A percentile compares a stretch with the other conserved stretches of the same genome.
Evolutionary conservation across 2,329 filamentous ascomycete genomes (phyloP).

Genomic region (Onygenales sp.): DNA sequence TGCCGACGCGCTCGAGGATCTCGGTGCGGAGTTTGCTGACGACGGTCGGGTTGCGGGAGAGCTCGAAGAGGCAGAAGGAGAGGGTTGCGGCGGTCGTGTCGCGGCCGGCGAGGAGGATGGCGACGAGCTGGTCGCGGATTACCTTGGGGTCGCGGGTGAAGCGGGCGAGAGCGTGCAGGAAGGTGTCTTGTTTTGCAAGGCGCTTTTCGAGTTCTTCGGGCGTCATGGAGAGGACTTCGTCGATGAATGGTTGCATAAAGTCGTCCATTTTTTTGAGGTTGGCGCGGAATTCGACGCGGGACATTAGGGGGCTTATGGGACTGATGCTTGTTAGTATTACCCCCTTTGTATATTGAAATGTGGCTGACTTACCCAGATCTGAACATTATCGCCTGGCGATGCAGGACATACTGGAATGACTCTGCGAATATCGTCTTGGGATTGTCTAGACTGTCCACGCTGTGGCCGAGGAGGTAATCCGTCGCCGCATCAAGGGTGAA

Average conservation of each 20-base stretch:
- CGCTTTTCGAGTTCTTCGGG: slow-evolving; percentile 64
- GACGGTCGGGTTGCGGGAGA: slow-evolving; percentile 59
- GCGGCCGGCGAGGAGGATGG: slow-evolving; percentile 67
- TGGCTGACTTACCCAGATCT: slow-evolving; percentile 45
- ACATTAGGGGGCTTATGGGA: slow-evolving; percentile 53
- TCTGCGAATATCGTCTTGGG: slow-evolving; percentile 65
- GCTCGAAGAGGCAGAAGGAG: slow-evolving; percentile 74
- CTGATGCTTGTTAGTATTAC: slow-evolving; percentile 23
- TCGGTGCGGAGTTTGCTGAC: slow-evolving; percentile 63
- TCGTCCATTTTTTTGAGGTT: slow-evolving; percentile 60
- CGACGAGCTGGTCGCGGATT: slow-evolving; percentile 75
- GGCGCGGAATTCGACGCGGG: slow-evolving; percentile 53
- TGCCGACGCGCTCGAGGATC: slow-evolving; percentile 59
- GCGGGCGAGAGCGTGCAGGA: slow-evolving; percentile 72
- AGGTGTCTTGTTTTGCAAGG: slow-evolving; percentile 64
- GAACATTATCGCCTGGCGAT: slow-evolving; percentile 58
- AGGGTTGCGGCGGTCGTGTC: slow-evolving; percentile 81
- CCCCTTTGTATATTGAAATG: background rate
- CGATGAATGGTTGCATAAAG: slow-evolving; percentile 71
- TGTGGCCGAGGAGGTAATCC: slow-evolving; percentile 72
- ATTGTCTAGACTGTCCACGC: slow-evolving; percentile 53
- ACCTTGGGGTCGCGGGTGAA: slow-evolving; percentile 59
- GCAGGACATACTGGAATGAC: slow-evolving; percentile 71
- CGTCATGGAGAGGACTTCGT: slow-evolving; percentile 58
- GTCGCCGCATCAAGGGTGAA: slow-evolving; percentile 78